Evolutionary conservation across 768 basidiomycete species (phyloP).

Genomic region (Rubroboletus satanas): DNA sequence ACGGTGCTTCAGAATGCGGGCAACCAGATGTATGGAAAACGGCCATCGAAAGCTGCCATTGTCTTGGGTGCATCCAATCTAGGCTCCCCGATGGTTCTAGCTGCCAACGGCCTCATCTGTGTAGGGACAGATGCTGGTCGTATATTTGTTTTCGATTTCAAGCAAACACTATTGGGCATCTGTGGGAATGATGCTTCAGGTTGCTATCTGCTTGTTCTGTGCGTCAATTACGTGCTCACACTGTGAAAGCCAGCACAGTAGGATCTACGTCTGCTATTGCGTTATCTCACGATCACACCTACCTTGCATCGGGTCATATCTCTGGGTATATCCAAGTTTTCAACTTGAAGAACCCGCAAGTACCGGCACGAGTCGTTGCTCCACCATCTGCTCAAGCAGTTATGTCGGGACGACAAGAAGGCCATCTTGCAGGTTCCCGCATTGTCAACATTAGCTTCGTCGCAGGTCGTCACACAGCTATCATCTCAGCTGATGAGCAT

Average conservation of each 20-base stretch:
- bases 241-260: constrained; percentile 47
- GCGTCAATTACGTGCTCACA: constrained; percentile 18
- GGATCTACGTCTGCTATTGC: constrained; percentile 87
- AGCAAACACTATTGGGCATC: constrained; percentile 75
- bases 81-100: constrained; percentile 75
- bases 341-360: constrained; percentile 66
- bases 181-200: constrained; percentile 70
- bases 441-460: constrained; percentile 85
- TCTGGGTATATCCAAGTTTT: constrained; percentile 84
- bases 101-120: constrained; percentile 85
- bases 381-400: constrained; percentile 70
- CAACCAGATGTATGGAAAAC: constrained; percentile 50
- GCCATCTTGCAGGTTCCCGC: constrained; percentile 75
- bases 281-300: constrained; percentile 91
- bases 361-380: constrained; percentile 62
- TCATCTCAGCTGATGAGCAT: constrained; percentile 84
- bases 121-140: constrained; percentile 81
- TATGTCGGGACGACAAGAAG: constrained; percentile 75
- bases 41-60: constrained; percentile 56
- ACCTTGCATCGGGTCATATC: constrained; percentile 82
- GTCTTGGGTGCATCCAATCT: constrained; percentile 54
- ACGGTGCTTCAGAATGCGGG: constrained; percentile 58
- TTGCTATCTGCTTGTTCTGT: constrained; percentile 31
- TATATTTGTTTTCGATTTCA: constrained; percentile 84
- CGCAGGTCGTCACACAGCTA: constrained; percentile 86